These are phyloP conservation scores for Globisporangium irregulare DNA, from an alignment of 352 stramenopile genomes.

Conservation along the genomic window DNA sequence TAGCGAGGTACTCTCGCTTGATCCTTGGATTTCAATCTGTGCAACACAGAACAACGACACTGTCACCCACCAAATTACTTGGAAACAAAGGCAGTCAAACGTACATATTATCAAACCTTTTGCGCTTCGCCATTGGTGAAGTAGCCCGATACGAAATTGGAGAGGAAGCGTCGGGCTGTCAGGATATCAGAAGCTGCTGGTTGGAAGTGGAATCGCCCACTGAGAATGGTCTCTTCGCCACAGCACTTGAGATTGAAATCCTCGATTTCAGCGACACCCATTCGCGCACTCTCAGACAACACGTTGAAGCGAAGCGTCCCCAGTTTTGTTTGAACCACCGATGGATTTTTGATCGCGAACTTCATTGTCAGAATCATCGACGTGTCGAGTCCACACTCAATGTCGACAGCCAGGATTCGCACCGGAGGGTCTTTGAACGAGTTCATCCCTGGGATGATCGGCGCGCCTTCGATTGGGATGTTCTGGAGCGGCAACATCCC, in stretches of 20 bases:
- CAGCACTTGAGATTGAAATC: slow-evolving; percentile 74
- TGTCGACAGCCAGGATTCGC: slow-evolving; percentile 61
- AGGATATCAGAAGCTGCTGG: slow-evolving; percentile 29
- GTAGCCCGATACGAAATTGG: slow-evolving; percentile 81
- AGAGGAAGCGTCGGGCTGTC: slow-evolving; percentile 59
- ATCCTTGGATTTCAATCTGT: slow-evolving; percentile 71
- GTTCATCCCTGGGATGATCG: slow-evolving; percentile 63
- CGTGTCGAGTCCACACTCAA: slow-evolving; percentile 38
- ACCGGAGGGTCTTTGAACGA: slow-evolving; percentile 65
- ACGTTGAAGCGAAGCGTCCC: slow-evolving; percentile 56
- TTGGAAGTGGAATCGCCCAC: slow-evolving; percentile 58
- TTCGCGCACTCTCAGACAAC: slow-evolving; percentile 34
- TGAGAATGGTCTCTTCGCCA: slow-evolving; percentile 45
- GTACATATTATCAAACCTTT: slow-evolving; percentile 32
- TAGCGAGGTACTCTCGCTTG: slow-evolving; percentile 42
- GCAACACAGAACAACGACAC: slow-evolving; percentile 1
- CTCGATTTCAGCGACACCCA: slow-evolving; percentile 58
- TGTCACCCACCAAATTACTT: slow-evolving; percentile 9
- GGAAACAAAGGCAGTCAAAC: no score
- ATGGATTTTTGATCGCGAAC: slow-evolving; percentile 71
- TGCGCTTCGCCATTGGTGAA: slow-evolving; percentile 66
- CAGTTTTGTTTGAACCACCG: slow-evolving; percentile 57
- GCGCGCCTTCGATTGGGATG: slow-evolving; percentile 56
- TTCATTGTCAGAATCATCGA: slow-evolving; percentile 66
- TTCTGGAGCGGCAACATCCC: slow-evolving; percentile 58